A percentile compares a stretch with the other conserved stretches of the same genome.
These are phyloP conservation scores for Trichoderma breve DNA, from an alignment of 2,329 filamentous ascomycete genomes.

Conservation along the genomic window DNA sequence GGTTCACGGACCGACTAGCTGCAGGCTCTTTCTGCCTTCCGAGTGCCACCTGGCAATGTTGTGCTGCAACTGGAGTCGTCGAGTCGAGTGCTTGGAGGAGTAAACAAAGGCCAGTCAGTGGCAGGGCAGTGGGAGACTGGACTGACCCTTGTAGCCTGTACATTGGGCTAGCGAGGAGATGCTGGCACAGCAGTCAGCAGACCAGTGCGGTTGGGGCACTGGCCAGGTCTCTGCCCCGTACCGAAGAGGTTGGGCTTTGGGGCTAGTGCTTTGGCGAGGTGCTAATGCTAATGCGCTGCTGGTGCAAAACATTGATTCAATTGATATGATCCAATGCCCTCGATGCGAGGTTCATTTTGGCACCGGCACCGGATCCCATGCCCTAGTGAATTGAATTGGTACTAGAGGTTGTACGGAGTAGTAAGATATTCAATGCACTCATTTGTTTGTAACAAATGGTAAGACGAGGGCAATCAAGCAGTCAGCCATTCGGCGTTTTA, in stretches of 20 bases:
- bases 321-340: background rate
- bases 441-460: background rate
- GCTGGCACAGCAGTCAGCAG: constrained; percentile 10
- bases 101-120: background rate
- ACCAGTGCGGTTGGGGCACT: constrained; percentile 11
- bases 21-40: constrained; percentile 16
- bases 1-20: constrained; percentile 10
- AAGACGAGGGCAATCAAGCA: background rate
- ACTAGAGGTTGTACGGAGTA: background rate
- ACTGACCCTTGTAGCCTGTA: constrained; percentile 7
- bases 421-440: background rate
- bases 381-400: background rate
- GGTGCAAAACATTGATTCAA: background rate
- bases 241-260: background rate
- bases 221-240: constrained; percentile 7
- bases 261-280: background rate
- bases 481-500: background rate
- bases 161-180: background rate
- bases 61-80: constrained; percentile 14
- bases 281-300: background rate
- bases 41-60: constrained; percentile 22
- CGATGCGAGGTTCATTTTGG: background rate
- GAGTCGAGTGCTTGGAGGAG: background rate
- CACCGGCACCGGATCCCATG: background rate
- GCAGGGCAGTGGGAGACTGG: background rate